Percentiles rank a stretch among this genome's conserved stretches.
Evolutionary conservation across 495 filamentous ascomycete genomes (phyloP).

Genomic region (Podospora conica): DNA sequence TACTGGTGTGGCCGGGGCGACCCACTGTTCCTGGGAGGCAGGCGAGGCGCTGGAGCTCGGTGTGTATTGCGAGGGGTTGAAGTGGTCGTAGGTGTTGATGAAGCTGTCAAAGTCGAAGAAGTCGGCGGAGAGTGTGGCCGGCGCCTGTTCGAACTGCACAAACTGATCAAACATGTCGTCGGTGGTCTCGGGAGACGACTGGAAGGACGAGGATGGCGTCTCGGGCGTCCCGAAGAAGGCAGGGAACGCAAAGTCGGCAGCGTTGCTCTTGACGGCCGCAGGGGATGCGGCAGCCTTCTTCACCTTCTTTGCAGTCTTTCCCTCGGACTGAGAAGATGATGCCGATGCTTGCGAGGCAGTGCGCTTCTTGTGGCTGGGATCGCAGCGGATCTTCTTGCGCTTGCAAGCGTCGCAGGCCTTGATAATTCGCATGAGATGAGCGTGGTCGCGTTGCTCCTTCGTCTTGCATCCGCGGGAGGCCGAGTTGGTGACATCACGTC

Average conservation of each 20-base stretch:
- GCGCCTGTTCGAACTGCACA: constrained; percentile 33
- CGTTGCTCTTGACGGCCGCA: constrained; percentile 4
- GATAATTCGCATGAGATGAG: constrained; percentile 52
- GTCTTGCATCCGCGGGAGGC: constrained; percentile 53
- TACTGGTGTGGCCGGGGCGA: constrained; percentile 28
- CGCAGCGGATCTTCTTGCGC: constrained; percentile 50
- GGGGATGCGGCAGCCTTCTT: constrained; percentile 32
- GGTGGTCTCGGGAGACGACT: constrained; percentile 12
- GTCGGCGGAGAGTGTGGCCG: constrained; percentile 14
- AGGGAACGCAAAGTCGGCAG: constrained; percentile 11
- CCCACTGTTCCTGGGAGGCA: constrained; percentile 31
- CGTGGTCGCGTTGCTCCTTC: constrained; percentile 55
- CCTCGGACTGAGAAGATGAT: constrained; percentile 26
- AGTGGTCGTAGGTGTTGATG: constrained; percentile 24
- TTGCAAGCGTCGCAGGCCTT: constrained; percentile 52
- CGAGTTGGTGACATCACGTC: constrained; percentile 49
- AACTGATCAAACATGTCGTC: constrained; percentile 38
- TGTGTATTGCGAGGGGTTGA: constrained; percentile 29
- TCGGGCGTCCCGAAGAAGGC: constrained; percentile 17
- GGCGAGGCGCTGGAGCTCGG: constrained; percentile 32
- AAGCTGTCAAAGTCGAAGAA: constrained; percentile 29
- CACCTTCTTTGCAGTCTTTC: constrained; percentile 32
- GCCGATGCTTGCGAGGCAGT: constrained; percentile 24
- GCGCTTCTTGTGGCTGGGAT: constrained; percentile 45
- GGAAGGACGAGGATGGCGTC: constrained; percentile 11